phyloP scores from a whole-genome alignment of 1,284 basidiomycete species.

The Puccinia coronata region DNA sequence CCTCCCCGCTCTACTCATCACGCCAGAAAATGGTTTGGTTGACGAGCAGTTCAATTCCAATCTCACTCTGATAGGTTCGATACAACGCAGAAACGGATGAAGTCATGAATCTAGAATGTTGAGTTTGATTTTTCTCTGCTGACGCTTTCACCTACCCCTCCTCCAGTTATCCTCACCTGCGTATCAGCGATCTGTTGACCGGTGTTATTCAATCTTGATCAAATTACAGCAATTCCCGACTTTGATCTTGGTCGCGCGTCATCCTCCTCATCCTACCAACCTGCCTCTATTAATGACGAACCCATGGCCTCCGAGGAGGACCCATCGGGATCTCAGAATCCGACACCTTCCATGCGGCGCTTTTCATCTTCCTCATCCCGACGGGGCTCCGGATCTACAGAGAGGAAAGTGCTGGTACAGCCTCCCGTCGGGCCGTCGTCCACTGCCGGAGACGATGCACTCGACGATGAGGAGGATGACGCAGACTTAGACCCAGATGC shows the following conservation, averaged over 20 bases:
- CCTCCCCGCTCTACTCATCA: background rate
- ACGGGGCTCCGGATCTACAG: constrained; percentile 31
- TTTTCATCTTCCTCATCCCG: constrained; percentile 33
- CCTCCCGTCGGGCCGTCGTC: constrained; percentile 6
- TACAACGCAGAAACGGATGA: constrained; percentile 49
- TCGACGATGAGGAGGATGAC: constrained; percentile 31
- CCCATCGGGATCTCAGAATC: background rate
- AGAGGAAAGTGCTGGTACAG: constrained; percentile 38
- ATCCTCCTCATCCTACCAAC: background rate
- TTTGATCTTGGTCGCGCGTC: constrained; percentile 40
- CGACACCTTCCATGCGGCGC: constrained; percentile 18
- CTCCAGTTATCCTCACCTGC: background rate
- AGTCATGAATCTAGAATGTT: constrained; percentile 47
- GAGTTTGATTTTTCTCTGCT: background rate
- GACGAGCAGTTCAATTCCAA: background rate
- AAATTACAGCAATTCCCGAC: constrained; percentile 37
- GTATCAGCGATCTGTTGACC: background rate
- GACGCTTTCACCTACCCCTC: too few relatives aligned
- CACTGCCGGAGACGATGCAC: constrained; percentile 19
- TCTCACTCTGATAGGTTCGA: constrained; percentile 46
- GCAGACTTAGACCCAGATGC: constrained; percentile 39
- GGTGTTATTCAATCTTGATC: background rate
- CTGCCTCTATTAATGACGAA: background rate
- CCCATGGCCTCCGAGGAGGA: constrained; percentile 12
- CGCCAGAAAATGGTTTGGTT: background rate